Base-by-base conservation (phyloP, 371 early-diverging fungal genomes). In the Mucor mucedo region DNA sequence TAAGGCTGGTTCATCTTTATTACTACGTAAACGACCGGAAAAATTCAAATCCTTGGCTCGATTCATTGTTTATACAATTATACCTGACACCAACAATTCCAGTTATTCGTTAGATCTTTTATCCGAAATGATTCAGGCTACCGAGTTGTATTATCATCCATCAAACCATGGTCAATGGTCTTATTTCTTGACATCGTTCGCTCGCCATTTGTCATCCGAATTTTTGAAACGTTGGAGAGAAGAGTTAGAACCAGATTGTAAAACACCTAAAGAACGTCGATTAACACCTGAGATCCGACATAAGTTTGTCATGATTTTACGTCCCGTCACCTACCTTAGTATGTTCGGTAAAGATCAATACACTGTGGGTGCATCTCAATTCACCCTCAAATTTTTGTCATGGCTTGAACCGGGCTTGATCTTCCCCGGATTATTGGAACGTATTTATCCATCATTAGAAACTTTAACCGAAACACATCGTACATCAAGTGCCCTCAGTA, bases 151-250 rank as follows among this genome's bases (percentile, higher is more conserved):
- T 62, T 95, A 80, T 66, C 95, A 96, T 68, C 97, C 97, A 5
- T 93, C 94, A 6, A 96, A 96, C 70, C 78, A 80, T 64, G 96
- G 96, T 3, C 62, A 74, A 39, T 95, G 96, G 96, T 87, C 90
- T 7, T 80, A 76, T 49, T 70, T 70, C 9, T 76, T 95, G 8
- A 84, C 91, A 0, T 70, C 78, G 4, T 90, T 95, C 59, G 56
- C 88, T 40, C 84, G 88, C 16, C 71, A 76, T 52, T 71, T 95
- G 16, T 61, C 88, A 4, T 70, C 65, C 38, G 87, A 87, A 41
- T 91, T 92, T 52, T 67, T 94, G 66, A 79, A 81, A 58, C 82
- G 95, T 14, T 78, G 88, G 77, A 78, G 84, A 47, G 71, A 80
- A 39, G 89, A 84, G 69, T 68, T 79, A 66, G 69, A 77, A 11